A percentile compares a stretch with the other conserved stretches of the same genome.
Conservation (phyloP, 2,329 filamentous ascomycete species). For the Penicillium expansum region DNA sequence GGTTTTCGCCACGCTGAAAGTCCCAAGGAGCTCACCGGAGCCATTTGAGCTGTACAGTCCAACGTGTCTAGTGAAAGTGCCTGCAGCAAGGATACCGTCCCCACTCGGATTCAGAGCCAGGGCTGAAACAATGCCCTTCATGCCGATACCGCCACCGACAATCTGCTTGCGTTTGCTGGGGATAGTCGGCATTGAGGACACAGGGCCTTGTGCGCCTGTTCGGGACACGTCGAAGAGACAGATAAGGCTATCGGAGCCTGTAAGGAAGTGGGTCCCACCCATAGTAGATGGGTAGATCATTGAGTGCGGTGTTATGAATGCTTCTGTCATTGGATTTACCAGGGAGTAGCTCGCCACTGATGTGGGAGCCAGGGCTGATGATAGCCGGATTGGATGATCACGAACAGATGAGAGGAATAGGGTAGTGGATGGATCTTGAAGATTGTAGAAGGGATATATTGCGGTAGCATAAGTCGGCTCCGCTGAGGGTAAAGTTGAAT, state of each 20-base stretch:
- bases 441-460: constrained; percentile 54
- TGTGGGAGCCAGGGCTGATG: constrained; percentile 52
- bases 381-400: constrained; percentile 56
- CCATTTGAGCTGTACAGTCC: constrained; percentile 55
- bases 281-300: constrained; percentile 51
- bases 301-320: constrained; percentile 54
- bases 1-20: constrained; percentile 49
- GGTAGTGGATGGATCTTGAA: constrained; percentile 50
- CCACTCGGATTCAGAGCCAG: constrained; percentile 45
- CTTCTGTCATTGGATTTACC: constrained; percentile 55
- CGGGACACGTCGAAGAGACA: constrained; percentile 56
- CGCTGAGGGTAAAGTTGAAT: constrained; percentile 46
- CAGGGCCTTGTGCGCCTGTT: constrained; percentile 46
- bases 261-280: constrained; percentile 54
- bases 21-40: constrained; percentile 49
- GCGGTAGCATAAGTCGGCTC: constrained; percentile 55
- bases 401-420: constrained; percentile 53
- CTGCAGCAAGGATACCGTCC: constrained; percentile 55
- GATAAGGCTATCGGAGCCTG: constrained; percentile 55
- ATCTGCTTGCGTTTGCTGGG: constrained; percentile 49
- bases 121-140: constrained; percentile 57
- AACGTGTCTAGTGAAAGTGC: constrained; percentile 56
- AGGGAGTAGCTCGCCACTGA: constrained; percentile 55
- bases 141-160: constrained; percentile 48
- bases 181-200: constrained; percentile 47